Evolutionary conservation across 495 filamentous ascomycete genomes (phyloP), one percentile per base, ranked within the genome.

Genomic region (Neurospora sp.): DNA sequence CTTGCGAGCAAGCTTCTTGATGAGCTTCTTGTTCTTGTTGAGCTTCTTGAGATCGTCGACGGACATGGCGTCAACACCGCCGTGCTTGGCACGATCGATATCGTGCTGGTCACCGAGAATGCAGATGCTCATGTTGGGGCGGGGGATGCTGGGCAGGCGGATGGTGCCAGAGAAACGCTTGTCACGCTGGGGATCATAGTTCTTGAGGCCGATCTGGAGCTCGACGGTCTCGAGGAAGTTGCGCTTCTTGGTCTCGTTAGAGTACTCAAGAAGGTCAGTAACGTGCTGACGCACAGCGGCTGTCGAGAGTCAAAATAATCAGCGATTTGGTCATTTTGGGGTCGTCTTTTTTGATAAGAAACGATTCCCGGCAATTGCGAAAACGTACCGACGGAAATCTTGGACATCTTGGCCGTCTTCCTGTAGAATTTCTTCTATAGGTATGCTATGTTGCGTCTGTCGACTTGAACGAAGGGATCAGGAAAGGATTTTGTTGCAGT

Each of bases 1-100:
- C 88, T 98, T 98, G 88, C 94, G 93, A 77, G 96, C 96, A 75
- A 99, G 93, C 91, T 98, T 99, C 93, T 99, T 99, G 91, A 99
- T 98, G 79, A 99, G 90, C 91, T 99, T 99, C 92, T 99, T 99
- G 93, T 99, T 99, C 93, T 98, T 99, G 91, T 99, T 99, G 77
- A 99, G 92, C 91, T 99, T 99, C 92, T 98, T 98, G 85, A 99
- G 87, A 85, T 99, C 96, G 80, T 99, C 96, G 75, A 92, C 86
- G 82, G 93, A 96, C 95, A 98, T 98, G 85, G 95, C 94, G 79
- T 99, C 96, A 77, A 97, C 89, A 80, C 93, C 93, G 80, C 93
- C 92, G 87, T 99, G 96, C 90, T 99, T 99, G 76, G 96, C 95
- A 87, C 96, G 93, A 84, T 99, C 96, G 81, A 99, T 97, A 90